These are phyloP conservation scores for Podospora didyma DNA, from an alignment of 495 filamentous ascomycete species.

Conservation along the genomic window DNA sequence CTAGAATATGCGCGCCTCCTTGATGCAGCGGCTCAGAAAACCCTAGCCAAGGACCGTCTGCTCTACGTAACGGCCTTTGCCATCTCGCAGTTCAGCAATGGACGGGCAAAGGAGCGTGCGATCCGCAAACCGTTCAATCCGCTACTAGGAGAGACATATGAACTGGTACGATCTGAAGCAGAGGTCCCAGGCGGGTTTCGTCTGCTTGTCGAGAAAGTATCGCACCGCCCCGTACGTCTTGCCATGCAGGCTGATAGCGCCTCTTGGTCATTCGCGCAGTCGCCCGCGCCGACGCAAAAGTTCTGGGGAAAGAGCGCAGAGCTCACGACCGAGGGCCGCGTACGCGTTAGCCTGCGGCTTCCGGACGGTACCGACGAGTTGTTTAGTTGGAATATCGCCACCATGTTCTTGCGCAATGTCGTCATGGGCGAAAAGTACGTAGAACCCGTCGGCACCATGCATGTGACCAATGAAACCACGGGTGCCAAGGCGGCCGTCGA, in stretches of 20 bases:
- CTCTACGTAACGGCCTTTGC: constrained; percentile 88
- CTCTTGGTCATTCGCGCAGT: constrained; percentile 80
- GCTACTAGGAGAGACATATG: constrained; percentile 93
- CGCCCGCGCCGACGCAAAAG: constrained; percentile 84
- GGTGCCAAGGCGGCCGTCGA: constrained; percentile 75
- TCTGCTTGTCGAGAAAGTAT: constrained; percentile 88
- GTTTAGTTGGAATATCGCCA: constrained; percentile 81
- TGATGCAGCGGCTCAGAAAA: constrained; percentile 62
- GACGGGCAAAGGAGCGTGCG: constrained; percentile 79
- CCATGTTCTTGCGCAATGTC: constrained; percentile 89
- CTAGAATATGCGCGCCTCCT: constrained; percentile 85
- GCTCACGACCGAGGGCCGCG: constrained; percentile 84
- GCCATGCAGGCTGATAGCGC: constrained; percentile 87
- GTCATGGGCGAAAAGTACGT: constrained; percentile 98
- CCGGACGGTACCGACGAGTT: constrained; percentile 58
- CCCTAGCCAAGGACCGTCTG: constrained; percentile 62
- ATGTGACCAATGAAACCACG: constrained; percentile 72
- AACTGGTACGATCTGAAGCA: constrained; percentile 80
- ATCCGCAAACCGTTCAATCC: constrained; percentile 98
- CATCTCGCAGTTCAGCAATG: constrained; percentile 72
- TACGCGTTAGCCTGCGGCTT: constrained; percentile 60
- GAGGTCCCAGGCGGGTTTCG: constrained; percentile 70
- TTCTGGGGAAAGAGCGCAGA: constrained; percentile 98
- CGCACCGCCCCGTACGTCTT: constrained; percentile 84
- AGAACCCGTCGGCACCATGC: constrained; percentile 86